phyloP scores from a whole-genome alignment of 2,329 filamentous ascomycete genomes.

The Sporothrix humicola region DNA sequence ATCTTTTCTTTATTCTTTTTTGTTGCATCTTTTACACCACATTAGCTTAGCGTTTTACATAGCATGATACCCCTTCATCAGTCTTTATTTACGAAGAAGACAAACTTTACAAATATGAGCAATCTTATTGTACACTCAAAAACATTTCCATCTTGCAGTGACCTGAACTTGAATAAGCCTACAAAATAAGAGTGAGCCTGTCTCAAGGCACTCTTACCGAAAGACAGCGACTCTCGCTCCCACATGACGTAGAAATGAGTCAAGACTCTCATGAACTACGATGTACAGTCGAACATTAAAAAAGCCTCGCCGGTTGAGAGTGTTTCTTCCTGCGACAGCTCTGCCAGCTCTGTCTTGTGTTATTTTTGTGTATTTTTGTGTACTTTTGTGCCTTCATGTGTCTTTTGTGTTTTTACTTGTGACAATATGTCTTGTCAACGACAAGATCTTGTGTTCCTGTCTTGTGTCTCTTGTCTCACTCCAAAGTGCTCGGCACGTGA shows the following conservation, averaged over 20 bases:
- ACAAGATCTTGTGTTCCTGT: neutral
- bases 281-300: neutral
- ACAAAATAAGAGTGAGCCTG: neutral
- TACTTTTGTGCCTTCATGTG: neutral
- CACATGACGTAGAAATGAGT: constrained; percentile 1
- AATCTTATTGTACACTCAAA: neutral
- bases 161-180: neutral
- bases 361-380: neutral
- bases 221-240: neutral
- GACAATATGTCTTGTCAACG: neutral
- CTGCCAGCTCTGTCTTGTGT: neutral
- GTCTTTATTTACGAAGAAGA: neutral
- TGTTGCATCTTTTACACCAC: neutral
- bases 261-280: neutral
- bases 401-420: neutral
- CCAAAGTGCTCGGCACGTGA: neutral
- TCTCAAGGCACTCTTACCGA: constrained; percentile 18
- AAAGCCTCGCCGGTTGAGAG: neutral
- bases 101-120: neutral
- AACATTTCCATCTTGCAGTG: neutral
- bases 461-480: constrained; percentile 9
- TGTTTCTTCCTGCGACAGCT: neutral
- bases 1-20: neutral
- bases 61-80: constrained; percentile 28
- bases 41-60: constrained; percentile 28